Base-by-base conservation (phyloP, 495 filamentous ascomycete species). In the Neurospora hispaniola region DNA sequence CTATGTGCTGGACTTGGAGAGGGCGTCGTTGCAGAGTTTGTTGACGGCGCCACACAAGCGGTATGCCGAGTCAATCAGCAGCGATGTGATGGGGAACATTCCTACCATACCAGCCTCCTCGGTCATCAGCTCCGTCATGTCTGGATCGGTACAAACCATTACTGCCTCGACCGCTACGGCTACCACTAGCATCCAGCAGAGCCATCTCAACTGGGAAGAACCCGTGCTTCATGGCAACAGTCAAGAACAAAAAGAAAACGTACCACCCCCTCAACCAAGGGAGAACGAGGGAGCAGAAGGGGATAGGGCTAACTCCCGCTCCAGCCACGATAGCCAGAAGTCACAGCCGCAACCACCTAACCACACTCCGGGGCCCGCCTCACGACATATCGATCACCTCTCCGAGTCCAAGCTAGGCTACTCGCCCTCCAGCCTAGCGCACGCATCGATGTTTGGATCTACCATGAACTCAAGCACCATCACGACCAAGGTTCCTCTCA, bases 401-500 rank as follows among this genome's bases (percentile, higher is more conserved):
- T 66, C 54, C 54, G 27, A 66, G 27, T 71, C 72, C 43, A 44
- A 42, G 35, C 39, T 48, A 12, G n/a, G 54, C 41, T 70, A 74
- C 6, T 54, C 68, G 6, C 66, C 69, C 20, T 70, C 42, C 54
- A 54, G 73, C 20, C 79, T 81, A 1, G 78, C 82, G 7, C 81
- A 84, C 76, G 82, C 81, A 31, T 79, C 82, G 0, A 78, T 82
- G 0, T 76, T 81, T 5, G 78, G 78, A 74, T 85, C 84, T 74
- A 71, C 77, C 9, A 84, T 80, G 14, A 76, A 79, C 68, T 80
- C 81, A 2, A 81, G 77, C 16, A 86, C 83, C 16, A 76, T 77
- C 35, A 83, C 82, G 10, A 88, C 86, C 9, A 82, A 81, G 27
- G 82, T 88, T 10, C 86, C 85, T 0, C 74, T 88, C 39, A 81